These are phyloP conservation scores for Rhynchospora tenuis DNA, from an alignment of 176 grass and related monocot species.

Conservation along the genomic window DNA sequence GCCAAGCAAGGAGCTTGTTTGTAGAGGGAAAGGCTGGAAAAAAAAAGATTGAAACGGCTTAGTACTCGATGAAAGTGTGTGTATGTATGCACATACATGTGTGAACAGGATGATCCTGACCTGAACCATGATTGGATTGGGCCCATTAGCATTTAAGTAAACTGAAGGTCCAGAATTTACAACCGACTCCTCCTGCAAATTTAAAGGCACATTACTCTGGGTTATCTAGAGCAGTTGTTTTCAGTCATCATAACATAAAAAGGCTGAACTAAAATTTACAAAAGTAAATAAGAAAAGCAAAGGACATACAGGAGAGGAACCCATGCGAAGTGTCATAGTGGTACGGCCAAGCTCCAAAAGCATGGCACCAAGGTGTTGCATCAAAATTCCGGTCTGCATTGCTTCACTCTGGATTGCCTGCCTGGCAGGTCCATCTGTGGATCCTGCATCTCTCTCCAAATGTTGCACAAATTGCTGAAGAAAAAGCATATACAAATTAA, in stretches of 20 bases:
- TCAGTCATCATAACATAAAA: background rate
- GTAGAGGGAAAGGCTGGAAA: slow-evolving; percentile 69
- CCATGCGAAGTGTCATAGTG: slow-evolving; percentile 81
- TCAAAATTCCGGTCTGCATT: slow-evolving; percentile 55
- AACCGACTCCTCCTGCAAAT: slow-evolving; percentile 62
- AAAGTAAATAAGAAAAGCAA: background rate
- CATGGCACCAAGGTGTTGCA: slow-evolving; percentile 90
- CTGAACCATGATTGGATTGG: slow-evolving; percentile 99
- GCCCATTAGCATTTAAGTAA: slow-evolving; percentile 78
- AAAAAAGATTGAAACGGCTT: background rate
- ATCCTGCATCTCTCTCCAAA: slow-evolving; percentile 45
- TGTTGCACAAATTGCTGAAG: slow-evolving; percentile 51
- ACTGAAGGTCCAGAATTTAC: slow-evolving; percentile 83
- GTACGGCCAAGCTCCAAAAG: slow-evolving; percentile 92
- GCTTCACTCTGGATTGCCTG: slow-evolving; percentile 76
- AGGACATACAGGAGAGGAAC: slow-evolving; percentile 66
- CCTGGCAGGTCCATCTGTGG: slow-evolving; percentile 48
- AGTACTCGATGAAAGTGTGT: background rate
- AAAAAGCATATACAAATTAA: background rate
- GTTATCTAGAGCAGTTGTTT: background rate
- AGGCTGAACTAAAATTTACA: background rate
- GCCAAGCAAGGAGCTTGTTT: slow-evolving; percentile 45
- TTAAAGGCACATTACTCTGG: background rate
- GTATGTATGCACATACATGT: background rate
- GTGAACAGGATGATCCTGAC: slow-evolving; percentile 33